Base-by-base conservation (phyloP, 202 grass and related monocot genomes). In the Eragrostis tef region DNA sequence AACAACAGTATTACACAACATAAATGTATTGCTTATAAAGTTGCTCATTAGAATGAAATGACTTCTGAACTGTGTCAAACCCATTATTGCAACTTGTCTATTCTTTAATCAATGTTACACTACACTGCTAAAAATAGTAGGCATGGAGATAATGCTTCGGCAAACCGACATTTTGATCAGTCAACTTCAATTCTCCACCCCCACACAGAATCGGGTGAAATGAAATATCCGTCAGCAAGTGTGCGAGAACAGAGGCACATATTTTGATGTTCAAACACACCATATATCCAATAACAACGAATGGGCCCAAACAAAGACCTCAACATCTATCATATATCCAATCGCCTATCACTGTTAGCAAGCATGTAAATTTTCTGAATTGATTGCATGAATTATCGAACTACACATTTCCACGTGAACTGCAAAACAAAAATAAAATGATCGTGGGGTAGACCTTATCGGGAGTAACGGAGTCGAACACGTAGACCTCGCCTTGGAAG, bases 401-500 rank as follows among this genome's bases (percentile, higher is more conserved):
- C 34, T 29, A 15, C 44, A 11, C 78, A 56, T 46, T 78, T 83
- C 65, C 73, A 74, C 27, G 48, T 25, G 59, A 79, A 43, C 34
- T 70, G 0, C 34, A 54, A 70, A 77, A 77, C 25, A 57, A n/a
- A 57, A 71, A 21, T 25, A 64, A 11, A 69, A n/a, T 19, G 50
- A 47, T 14, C 16, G 65, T 45, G 24, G 69, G 12, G 45, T 6
- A 60, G 17, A 97, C 91, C 94, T 91, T 97, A 1, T 97, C 94
- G 14, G 87, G 88, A 11, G 94, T 97, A 56, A 97, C 87, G 47
- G 88, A 97, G 68, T 97, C 91, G 88, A 97, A 97, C 43, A 97
- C 94, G 82, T 93, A 97, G 31, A 97, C 90, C 87, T 97, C 90
- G 65, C 94, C 94, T 75, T 97, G 91, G 87, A 97, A 97, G 69